Percentiles rank a stretch among this genome's conserved stretches.
phyloP scores from a whole-genome alignment of 2,329 filamentous ascomycete species.

The Monilinia fructicola region DNA sequence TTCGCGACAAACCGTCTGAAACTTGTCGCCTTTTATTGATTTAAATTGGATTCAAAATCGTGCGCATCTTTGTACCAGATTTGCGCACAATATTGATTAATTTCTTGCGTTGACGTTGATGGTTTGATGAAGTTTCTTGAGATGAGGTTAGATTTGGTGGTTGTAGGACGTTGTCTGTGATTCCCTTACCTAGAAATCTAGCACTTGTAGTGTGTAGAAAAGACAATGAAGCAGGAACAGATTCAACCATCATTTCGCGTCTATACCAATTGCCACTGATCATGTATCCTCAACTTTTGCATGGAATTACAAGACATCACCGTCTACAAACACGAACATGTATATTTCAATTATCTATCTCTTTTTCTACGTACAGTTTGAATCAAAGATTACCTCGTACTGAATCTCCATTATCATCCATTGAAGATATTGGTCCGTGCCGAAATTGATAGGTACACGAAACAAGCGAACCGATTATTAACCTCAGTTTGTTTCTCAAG shows the following conservation, averaged over 20 bases:
- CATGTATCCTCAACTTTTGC: neutral
- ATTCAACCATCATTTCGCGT: constrained; percentile 4
- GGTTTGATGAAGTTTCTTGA: constrained; percentile 21
- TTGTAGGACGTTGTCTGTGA: constrained; percentile 24
- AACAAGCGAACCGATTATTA: constrained; percentile 2
- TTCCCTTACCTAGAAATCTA: constrained; percentile 24
- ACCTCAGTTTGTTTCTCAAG: constrained; percentile 9
- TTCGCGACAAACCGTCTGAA: constrained; percentile 34
- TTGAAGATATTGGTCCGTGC: constrained; percentile 17
- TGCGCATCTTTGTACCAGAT: constrained; percentile 22
- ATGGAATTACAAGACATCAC: constrained; percentile 1
- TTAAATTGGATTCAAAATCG: constrained; percentile 27
- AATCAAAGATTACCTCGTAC: constrained; percentile 18
- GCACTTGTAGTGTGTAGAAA: constrained; percentile 20
- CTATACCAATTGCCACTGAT: neutral
- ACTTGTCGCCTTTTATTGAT: constrained; percentile 34
- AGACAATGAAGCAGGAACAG: constrained; percentile 13
- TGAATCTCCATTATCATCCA: constrained; percentile 18
- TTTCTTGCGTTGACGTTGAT: constrained; percentile 22
- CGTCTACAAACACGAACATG: constrained; percentile 7
- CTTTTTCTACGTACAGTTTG: neutral
- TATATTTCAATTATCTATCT: constrained; percentile 15
- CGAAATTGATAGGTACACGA: constrained; percentile 12
- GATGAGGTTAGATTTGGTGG: constrained; percentile 22
- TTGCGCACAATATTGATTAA: constrained; percentile 24